Evolutionary conservation across 2,329 filamentous ascomycete genomes (phyloP).

Genomic region (Dactylellina drechsleri): DNA sequence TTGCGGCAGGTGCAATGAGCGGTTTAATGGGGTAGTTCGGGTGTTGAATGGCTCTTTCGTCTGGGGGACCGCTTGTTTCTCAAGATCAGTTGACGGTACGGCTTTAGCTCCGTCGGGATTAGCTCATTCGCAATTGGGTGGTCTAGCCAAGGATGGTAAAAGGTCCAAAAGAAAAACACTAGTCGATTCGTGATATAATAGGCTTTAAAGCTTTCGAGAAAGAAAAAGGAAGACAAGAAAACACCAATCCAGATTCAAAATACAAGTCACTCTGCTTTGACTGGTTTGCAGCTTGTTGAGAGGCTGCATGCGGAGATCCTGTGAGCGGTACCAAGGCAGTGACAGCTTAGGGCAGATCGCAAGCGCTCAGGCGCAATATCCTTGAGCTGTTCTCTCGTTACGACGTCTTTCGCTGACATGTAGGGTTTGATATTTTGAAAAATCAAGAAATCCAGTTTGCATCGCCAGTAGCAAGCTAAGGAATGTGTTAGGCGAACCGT

Average conservation of each 20-base stretch:
- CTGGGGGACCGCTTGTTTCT: neutral
- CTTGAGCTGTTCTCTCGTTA: slow-evolving; percentile 13
- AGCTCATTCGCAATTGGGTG: slow-evolving; percentile 34
- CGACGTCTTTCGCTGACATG: neutral
- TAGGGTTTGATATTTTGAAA: slow-evolving; percentile 18
- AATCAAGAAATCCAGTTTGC: slow-evolving; percentile 21
- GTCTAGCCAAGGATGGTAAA: slow-evolving; percentile 1
- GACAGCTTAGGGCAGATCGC: neutral
- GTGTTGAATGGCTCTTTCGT: neutral
- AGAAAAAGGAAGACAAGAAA: neutral
- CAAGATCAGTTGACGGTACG: slow-evolving; percentile 44
- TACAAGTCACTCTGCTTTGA: slow-evolving; percentile 1
- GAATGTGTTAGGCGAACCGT: slow-evolving; percentile 47
- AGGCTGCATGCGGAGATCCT: slow-evolving; percentile 7
- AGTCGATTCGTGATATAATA: neutral
- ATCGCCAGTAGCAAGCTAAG: slow-evolving; percentile 27
- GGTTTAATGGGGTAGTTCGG: neutral
- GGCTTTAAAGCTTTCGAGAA: neutral
- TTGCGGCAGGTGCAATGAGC: slow-evolving; percentile 49
- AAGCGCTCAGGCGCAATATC: neutral
- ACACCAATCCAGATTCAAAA: neutral
- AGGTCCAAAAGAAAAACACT: neutral
- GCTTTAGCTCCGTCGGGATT: slow-evolving; percentile 34
- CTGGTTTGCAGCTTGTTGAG: neutral
- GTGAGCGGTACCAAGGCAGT: neutral